These are phyloP conservation scores for Ophiostoma australiae DNA, from an alignment of 2,329 filamentous ascomycete species.

Conservation along the genomic window DNA sequence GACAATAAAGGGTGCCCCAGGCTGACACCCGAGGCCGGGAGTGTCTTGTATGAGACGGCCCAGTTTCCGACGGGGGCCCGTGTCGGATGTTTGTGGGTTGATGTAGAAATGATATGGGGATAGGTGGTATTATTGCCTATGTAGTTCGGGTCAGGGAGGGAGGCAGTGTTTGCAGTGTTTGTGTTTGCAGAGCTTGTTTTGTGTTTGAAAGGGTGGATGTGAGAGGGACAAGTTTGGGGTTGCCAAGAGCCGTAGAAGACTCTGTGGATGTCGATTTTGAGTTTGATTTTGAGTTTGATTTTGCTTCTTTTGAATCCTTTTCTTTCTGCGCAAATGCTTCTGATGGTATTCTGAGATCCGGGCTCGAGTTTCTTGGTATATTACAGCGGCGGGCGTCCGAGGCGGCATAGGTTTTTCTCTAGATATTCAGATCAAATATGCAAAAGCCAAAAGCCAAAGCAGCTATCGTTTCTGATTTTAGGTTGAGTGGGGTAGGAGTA, in stretches of 20 bases:
- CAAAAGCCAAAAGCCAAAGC: slow-evolving; percentile 19
- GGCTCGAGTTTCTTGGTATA: slow-evolving; percentile 32
- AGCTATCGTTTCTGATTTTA: slow-evolving; percentile 23
- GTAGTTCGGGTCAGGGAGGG: slow-evolving; percentile 30
- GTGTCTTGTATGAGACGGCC: slow-evolving; percentile 40
- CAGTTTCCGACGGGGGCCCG: slow-evolving; percentile 36
- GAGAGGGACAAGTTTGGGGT: neutral
- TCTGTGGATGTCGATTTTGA: neutral
- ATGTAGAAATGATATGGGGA: neutral
- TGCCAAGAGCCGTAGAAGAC: neutral
- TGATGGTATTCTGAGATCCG: neutral
- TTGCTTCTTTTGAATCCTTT: neutral
- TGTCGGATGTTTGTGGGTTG: slow-evolving; percentile 39
- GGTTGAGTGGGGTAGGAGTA: neutral
- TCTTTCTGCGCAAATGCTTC: neutral
- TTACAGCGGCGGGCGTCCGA: slow-evolving; percentile 53
- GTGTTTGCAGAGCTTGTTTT: slow-evolving; percentile 39
- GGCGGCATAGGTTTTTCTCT: slow-evolving; percentile 28
- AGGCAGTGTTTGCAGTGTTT: slow-evolving; percentile 10
- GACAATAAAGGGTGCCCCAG: slow-evolving; percentile 33
- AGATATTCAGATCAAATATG: slow-evolving; percentile 26
- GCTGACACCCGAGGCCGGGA: slow-evolving; percentile 37
- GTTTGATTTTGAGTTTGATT: neutral
- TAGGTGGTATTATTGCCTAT: slow-evolving; percentile 29
- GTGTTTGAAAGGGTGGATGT: slow-evolving; percentile 35